These are phyloP conservation scores for Boletus hoseneyae DNA, from an alignment of 1,284 basidiomycete species.

Conservation along the genomic window DNA sequence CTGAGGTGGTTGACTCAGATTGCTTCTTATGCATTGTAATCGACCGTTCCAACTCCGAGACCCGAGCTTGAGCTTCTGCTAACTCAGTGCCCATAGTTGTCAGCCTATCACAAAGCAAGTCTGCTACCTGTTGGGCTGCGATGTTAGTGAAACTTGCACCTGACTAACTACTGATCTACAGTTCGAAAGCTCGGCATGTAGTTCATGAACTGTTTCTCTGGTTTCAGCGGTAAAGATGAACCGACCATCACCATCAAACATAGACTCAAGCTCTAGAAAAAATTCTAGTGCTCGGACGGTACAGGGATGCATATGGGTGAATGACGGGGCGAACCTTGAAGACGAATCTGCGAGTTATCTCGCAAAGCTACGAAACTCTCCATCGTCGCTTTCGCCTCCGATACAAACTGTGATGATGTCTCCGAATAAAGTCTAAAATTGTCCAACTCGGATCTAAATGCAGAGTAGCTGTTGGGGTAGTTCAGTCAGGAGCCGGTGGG, in stretches of 20 bases:
- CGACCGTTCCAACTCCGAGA: slow-evolving; percentile 40
- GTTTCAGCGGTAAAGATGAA: slow-evolving; percentile 31
- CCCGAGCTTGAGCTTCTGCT: slow-evolving; percentile 39
- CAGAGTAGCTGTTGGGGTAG: slow-evolving; percentile 16
- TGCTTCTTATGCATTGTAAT: slow-evolving; percentile 29
- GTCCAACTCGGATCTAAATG: slow-evolving; percentile 27
- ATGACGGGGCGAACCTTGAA: slow-evolving; percentile 23
- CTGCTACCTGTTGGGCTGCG: slow-evolving; percentile 50
- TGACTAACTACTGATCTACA: slow-evolving; percentile 31
- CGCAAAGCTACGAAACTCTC: slow-evolving; percentile 20
- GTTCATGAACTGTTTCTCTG: slow-evolving; percentile 36
- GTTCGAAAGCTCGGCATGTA: slow-evolving; percentile 36
- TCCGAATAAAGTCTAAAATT: slow-evolving; percentile 15
- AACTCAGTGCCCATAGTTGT: slow-evolving; percentile 43
- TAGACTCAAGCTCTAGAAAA: slow-evolving; percentile 31
- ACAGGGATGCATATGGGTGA: background rate
- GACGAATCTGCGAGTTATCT: slow-evolving; percentile 15
- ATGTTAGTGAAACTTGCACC: slow-evolving; percentile 25
- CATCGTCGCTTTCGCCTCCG: slow-evolving; percentile 24
- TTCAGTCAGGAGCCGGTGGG: background rate
- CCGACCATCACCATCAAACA: slow-evolving; percentile 29
- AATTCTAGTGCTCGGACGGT: background rate
- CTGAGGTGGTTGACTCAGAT: slow-evolving; percentile 24
- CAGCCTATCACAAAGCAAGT: slow-evolving; percentile 50
- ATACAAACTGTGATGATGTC: slow-evolving; percentile 16